Conservation (phyloP, 2,329 filamentous ascomycete species). For the Ophiostoma triangulosporum region DNA sequence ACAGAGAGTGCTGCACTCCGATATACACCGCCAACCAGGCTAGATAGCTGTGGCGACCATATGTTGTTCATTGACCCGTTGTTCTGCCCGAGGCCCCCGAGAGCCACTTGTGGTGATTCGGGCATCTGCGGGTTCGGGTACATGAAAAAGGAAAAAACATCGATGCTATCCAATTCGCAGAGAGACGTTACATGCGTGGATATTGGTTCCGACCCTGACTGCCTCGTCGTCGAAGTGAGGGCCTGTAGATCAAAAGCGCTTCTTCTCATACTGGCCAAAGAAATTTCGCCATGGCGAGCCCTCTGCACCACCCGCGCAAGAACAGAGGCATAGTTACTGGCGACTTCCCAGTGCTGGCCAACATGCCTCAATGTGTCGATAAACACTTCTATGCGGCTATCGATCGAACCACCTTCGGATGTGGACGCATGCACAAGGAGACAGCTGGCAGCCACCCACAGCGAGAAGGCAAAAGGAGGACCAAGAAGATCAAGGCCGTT, state of each 20-base stretch:
- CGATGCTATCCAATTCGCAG: slow-evolving; percentile 2
- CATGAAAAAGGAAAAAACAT: slow-evolving; percentile 1
- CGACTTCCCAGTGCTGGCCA: slow-evolving; percentile 75
- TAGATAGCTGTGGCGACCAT: neutral
- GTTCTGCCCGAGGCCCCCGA: neutral
- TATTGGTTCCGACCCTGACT: slow-evolving; percentile 16
- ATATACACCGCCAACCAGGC: neutral
- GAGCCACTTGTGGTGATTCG: neutral
- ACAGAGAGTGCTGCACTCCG: neutral
- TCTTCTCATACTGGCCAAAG: slow-evolving; percentile 73
- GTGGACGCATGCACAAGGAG: slow-evolving; percentile 86
- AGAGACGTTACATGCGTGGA: neutral
- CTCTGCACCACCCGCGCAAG: slow-evolving; percentile 75
- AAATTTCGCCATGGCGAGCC: slow-evolving; percentile 68
- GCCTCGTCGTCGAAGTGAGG: slow-evolving; percentile 68
- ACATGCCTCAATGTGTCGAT: slow-evolving; percentile 71
- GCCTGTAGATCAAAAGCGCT: slow-evolving; percentile 84
- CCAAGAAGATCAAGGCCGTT: slow-evolving; percentile 67
- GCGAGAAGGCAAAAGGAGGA: slow-evolving; percentile 78
- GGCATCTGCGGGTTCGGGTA: neutral
- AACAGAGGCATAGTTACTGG: slow-evolving; percentile 65
- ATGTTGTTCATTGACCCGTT: neutral
- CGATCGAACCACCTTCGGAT: slow-evolving; percentile 31
- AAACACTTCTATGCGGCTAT: slow-evolving; percentile 66
- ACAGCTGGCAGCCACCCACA: slow-evolving; percentile 81